These are phyloP conservation scores for Xylaria sp. DNA, from an alignment of 2,329 filamentous ascomycete species.

Conservation along the genomic window DNA sequence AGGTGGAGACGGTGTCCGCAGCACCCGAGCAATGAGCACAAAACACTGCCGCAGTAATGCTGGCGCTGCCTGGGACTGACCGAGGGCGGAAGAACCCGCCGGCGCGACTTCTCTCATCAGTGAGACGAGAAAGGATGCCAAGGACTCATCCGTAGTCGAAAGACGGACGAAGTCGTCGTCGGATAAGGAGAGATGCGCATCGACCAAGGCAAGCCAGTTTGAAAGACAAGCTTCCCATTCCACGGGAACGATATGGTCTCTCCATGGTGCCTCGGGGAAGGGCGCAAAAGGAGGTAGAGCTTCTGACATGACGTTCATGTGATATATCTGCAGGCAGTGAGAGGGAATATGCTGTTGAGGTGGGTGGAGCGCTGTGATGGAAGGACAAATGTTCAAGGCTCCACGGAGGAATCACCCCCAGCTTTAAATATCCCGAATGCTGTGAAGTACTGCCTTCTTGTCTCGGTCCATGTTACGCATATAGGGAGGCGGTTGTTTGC, in stretches of 20 bases:
- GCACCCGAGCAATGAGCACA: slow-evolving; percentile 61
- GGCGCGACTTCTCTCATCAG: slow-evolving; percentile 62
- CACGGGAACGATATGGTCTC: slow-evolving; percentile 63
- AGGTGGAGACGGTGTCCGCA: slow-evolving; percentile 49
- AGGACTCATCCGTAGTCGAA: slow-evolving; percentile 58
- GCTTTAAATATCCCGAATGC: too few relatives aligned
- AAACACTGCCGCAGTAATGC: slow-evolving; percentile 66
- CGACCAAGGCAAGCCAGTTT: slow-evolving; percentile 72
- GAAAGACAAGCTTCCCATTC: slow-evolving; percentile 81
- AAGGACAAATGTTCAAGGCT: not conserved
- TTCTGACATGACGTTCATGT: slow-evolving; percentile 16
- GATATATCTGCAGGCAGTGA: too few relatives aligned
- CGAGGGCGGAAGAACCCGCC: slow-evolving; percentile 39
- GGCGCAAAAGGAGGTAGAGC: slow-evolving; percentile 73
- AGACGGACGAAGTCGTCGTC: slow-evolving; percentile 56
- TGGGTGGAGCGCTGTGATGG: not conserved
- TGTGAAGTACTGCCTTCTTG: not conserved
- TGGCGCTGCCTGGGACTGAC: slow-evolving; percentile 39
- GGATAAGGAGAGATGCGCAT: slow-evolving; percentile 64
- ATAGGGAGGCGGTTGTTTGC: slow-evolving; percentile 12
- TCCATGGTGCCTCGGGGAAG: slow-evolving; percentile 72
- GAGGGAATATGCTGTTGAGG: slow-evolving; percentile 40
- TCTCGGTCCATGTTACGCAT: too few relatives aligned
- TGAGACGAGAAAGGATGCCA: slow-evolving; percentile 66
- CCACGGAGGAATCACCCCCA: too few relatives aligned